Conservation (phyloP, 1,139 yeast genomes). For the Saccharomyces hybrid region DNA sequence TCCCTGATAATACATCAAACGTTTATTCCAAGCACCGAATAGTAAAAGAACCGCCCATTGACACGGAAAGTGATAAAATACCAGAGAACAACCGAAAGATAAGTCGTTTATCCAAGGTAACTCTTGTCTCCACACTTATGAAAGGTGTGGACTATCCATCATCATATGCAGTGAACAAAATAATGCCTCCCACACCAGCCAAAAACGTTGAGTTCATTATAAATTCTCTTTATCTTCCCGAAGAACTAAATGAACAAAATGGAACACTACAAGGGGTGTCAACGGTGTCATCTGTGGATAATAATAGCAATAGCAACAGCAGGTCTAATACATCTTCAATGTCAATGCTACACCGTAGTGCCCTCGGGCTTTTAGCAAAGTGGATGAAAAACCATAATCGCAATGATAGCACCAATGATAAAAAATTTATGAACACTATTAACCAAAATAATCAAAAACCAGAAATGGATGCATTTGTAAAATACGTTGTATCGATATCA, state of each 20-base stretch:
- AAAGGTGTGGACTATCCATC: conserved; percentile 32
- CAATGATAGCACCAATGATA: conserved; percentile 2
- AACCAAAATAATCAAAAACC: conserved; percentile 9
- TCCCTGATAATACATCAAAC: conserved; percentile 25
- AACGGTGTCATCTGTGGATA: conserved; percentile 1
- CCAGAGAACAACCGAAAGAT: conserved; percentile 6
- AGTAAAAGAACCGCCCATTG: background rate
- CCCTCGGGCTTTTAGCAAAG: conserved; percentile 24
- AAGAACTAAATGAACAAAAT: conserved; percentile 6
- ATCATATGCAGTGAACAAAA: conserved; percentile 38
- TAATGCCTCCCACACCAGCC: conserved; percentile 63
- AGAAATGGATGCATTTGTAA: conserved; percentile 33
- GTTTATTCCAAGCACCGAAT: conserved; percentile 1
- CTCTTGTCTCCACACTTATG: conserved; percentile 28
- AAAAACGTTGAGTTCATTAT: conserved; percentile 47
- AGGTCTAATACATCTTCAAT: conserved; percentile 3
- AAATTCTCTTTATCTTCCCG: conserved; percentile 21
- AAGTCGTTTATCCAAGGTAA: conserved; percentile 16
- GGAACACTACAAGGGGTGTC: background rate
- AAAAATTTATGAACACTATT: background rate
- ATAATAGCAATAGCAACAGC: background rate
- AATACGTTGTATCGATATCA: conserved; percentile 36
- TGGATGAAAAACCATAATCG: conserved; percentile 27
- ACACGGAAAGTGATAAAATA: background rate
- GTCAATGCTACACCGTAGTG: conserved; percentile 16